Evolutionary conservation across 768 basidiomycete species (phyloP).

Genomic region (Lentinus tigrinus): DNA sequence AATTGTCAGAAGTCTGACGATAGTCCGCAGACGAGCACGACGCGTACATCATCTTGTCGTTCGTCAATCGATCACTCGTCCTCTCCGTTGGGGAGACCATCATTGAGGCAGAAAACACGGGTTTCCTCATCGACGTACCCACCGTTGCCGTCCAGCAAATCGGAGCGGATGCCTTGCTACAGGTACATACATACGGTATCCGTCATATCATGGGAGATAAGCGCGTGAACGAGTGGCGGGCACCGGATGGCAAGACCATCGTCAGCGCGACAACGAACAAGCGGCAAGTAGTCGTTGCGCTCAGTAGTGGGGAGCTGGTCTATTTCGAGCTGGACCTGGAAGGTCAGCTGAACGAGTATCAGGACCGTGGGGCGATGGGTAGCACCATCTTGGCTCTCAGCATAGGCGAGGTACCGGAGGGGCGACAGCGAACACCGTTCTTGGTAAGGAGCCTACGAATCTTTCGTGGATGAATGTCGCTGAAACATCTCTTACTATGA

Average conservation of each 20-base stretch:
- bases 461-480: not conserved
- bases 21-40: constrained; percentile 74
- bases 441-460: constrained; percentile 73
- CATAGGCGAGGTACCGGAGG: constrained; percentile 93
- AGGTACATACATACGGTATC: constrained; percentile 96
- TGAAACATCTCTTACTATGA: not conserved
- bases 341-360: constrained; percentile 96
- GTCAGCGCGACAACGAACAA: constrained; percentile 95
- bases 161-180: constrained; percentile 89
- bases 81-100: constrained; percentile 97
- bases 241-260: constrained; percentile 85
- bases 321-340: constrained; percentile 98
- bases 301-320: constrained; percentile 94
- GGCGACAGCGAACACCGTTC: constrained; percentile 88
- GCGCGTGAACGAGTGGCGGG: constrained; percentile 94
- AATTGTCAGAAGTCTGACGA: not conserved
- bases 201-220: constrained; percentile 90
- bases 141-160: constrained; percentile 98
- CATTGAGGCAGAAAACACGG: constrained; percentile 98
- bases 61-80: constrained; percentile 96
- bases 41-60: constrained; percentile 96
- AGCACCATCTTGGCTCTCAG: constrained; percentile 93
- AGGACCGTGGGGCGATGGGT: constrained; percentile 96
- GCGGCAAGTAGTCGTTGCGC: constrained; percentile 92
- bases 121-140: constrained; percentile 95